Evolutionary conservation across 768 basidiomycete genomes (phyloP).

Genomic region (Psilocybe cubensis): DNA sequence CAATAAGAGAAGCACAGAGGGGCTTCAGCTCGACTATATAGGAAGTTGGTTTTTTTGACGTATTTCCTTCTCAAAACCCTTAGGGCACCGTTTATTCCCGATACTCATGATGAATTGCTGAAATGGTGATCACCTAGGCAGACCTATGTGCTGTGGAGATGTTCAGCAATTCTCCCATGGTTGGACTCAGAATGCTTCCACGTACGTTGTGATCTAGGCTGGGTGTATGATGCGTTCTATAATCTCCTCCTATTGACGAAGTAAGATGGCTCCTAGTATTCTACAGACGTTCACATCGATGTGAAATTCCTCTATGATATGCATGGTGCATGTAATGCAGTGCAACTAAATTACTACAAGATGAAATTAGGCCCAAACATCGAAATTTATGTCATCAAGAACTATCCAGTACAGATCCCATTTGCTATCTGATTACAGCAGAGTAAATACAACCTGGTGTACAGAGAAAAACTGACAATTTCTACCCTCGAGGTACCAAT

Average conservation of each 20-base stretch:
- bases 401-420: slow-evolving; percentile 59
- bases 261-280: too few relatives aligned
- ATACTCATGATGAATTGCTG: slow-evolving; percentile 65
- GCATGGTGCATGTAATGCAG: slow-evolving; percentile 64
- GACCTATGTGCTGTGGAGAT: too few relatives aligned
- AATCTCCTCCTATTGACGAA: slow-evolving; percentile 60
- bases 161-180: too few relatives aligned
- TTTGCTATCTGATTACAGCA: slow-evolving; percentile 76
- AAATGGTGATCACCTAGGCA: too few relatives aligned
- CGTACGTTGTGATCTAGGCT: slow-evolving; percentile 69
- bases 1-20: slow-evolving; percentile 63
- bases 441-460: slow-evolving; percentile 64
- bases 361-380: background rate
- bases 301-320: too few relatives aligned
- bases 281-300: too few relatives aligned
- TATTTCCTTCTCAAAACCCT: background rate
- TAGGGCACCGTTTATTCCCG: slow-evolving; percentile 60
- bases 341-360: slow-evolving; percentile 33
- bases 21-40: slow-evolving; percentile 76
- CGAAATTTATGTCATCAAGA: slow-evolving; percentile 61
- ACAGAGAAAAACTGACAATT: slow-evolving; percentile 72
- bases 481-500: too few relatives aligned
- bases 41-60: slow-evolving; percentile 50
- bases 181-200: too few relatives aligned
- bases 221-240: slow-evolving; percentile 67